These are phyloP conservation scores for Pichia sp. DNA, from an alignment of 1,139 yeast species.

Conservation along the genomic window DNA sequence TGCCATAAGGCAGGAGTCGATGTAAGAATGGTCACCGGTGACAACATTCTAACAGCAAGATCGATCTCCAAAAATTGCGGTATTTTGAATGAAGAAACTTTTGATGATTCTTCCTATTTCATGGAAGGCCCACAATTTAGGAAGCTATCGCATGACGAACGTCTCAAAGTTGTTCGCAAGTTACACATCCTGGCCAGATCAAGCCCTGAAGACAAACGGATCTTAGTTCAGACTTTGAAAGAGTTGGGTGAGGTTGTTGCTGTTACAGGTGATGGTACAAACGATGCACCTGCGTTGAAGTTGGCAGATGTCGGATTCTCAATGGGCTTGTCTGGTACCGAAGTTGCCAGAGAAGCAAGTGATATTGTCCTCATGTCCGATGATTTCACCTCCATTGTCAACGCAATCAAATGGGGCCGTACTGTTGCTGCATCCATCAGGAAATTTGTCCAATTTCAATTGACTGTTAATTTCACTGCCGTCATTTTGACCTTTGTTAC, in stretches of 20 bases:
- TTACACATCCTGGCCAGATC: conserved; percentile 88
- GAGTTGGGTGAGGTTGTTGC: conserved; percentile 90
- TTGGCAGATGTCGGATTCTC: conserved; percentile 91
- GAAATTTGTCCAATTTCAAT: conserved; percentile 91
- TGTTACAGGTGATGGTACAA: conserved; percentile 97
- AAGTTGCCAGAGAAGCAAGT: conserved; percentile 93
- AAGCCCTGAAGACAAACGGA: conserved; percentile 89
- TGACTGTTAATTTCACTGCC: conserved; percentile 95
- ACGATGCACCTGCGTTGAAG: conserved; percentile 92
- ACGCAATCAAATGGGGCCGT: conserved; percentile 99
- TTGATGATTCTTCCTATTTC: conserved; percentile 54
- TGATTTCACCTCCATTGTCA: conserved; percentile 90
- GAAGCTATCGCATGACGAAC: conserved; percentile 52
- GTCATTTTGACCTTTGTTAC: conserved; percentile 89
- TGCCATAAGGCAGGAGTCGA: conserved; percentile 90
- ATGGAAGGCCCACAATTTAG: conserved; percentile 95
- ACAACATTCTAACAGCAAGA: conserved; percentile 81
- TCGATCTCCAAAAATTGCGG: conserved; percentile 88
- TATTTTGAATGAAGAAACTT: conserved; percentile 54
- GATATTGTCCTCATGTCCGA: conserved; percentile 93
- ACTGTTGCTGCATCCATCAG: conserved; percentile 93
- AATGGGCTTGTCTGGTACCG: conserved; percentile 92
- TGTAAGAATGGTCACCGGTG: conserved; percentile 98
- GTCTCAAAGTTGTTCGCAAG: conserved; percentile 61
- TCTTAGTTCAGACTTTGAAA: conserved; percentile 78